Evolutionary conservation across 192 early-diverging fungal genomes (phyloP), one percentile per base, ranked within the genome.

Genomic region (Backusella liffmaniae): DNA sequence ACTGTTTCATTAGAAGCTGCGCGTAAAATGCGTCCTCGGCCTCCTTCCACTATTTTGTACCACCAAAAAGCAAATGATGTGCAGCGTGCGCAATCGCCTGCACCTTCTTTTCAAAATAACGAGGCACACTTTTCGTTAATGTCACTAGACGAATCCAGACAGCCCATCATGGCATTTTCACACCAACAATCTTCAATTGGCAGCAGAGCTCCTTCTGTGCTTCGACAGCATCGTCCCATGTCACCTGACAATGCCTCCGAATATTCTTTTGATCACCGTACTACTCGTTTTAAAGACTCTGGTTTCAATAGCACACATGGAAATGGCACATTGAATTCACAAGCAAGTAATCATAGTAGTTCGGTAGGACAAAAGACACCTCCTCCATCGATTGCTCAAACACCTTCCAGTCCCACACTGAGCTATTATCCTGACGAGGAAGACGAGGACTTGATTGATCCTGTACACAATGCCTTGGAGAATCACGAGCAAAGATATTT

Each of bases 1-100:
- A 91, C 90, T 0, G 81, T 91, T 4, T 77, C 87, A 7, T 69
- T 91, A 15, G 81, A 88, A 44, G 79, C 80, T 1, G 90, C 90
- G 12, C 84, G 83, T 32, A 75, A 86, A 49, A 77, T 88, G 84
- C 77, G 79, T 16, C 86, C 88, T 42, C 36, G 77, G 12, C 77
- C 77, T 16, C 77, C 77, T 15, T 79, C 77, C 4, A 49, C 62
- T 2, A 51, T 79, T 1, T 73, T 74, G 26, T 62, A 62, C 29
- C 29, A 71, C 30, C 30, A 67, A 32, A 76, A 69, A 12, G 26
- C 34, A n/a, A 79, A 86, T 36, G 80, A 80, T 3, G 88, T 88
- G 13, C 83, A 82, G 30, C 75, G 85, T 49, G 75, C 87, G 83
- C 77, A 79, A 29, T 85, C 88, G 21, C 36, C 73, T 41, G 67